Evolutionary conservation across 306 rosid genomes (phyloP), one percentile per base, ranked within the genome.

Genomic region (Rosa multiflora): DNA sequence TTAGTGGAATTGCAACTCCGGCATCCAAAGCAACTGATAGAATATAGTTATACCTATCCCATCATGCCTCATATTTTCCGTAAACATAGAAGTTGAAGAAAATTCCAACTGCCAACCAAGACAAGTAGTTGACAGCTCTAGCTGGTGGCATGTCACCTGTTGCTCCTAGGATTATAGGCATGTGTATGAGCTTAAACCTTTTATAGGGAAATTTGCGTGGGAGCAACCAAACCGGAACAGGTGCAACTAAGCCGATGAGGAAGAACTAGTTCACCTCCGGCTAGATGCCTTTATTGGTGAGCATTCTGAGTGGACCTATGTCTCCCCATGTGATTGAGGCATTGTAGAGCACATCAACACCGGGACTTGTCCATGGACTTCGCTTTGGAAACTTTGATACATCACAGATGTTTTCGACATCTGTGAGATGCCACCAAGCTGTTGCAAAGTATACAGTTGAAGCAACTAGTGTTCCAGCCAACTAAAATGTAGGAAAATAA

Each of bases 281-380:
- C 86, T 91, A 90, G 8, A 79, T 5, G 0, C 97, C 98, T 0
- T 79, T 80, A 15, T 35, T 80, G 0, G 86, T 72, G 75, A 93
- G 88, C 95, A 91, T 90, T 64, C 87, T 87, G 3, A 69, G n/a
- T 1, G 98, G 97, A 8, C 98, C 97, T 10, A 91, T 82, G 0
- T 91, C 37, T 29, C 98, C 97, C 97, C 98, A 93, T 63, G 91
- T 91, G 67, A 93, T 86, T 6, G 98, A 93, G 40, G 98, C 98
- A 55, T 86, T 87, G 75, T 87, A 93, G 55, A 91, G 87, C 23
- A 93, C 95, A 15, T 83, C 87, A 13, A 86, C 91, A 0, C 86
- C 85, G 0, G 98, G 95, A 77, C 97, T 91, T 32, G 92, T 91
- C 94, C 97, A 93, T 47, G 97, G 93, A 78, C 97, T 93, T 6